These are phyloP conservation scores for Psidium guajava DNA, from an alignment of 345 rosid species.

Conservation along the genomic window DNA sequence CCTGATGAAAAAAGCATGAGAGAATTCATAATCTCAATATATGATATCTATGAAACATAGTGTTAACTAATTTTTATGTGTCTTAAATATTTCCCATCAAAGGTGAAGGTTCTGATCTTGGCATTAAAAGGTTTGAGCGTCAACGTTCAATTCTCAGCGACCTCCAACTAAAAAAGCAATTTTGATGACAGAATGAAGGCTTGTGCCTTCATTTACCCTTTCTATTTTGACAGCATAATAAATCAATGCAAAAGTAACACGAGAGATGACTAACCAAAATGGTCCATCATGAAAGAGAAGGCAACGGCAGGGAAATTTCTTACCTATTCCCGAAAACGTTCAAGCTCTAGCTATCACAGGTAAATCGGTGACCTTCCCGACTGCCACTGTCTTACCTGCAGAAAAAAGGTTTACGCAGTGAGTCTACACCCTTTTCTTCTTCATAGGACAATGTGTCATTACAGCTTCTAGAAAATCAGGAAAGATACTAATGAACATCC, in stretches of 20 bases:
- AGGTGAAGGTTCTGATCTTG: not conserved
- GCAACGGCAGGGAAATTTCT: not conserved
- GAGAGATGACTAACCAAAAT: not conserved
- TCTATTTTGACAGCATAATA: not conserved
- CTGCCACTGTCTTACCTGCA: constrained; percentile 34
- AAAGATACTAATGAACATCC: not conserved
- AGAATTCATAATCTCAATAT: not conserved
- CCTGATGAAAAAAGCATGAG: not conserved
- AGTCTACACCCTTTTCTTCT: not conserved
- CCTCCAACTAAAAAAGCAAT: not conserved
- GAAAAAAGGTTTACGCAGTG: not conserved
- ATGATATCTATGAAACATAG: not conserved
- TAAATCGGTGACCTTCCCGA: constrained; percentile 32
- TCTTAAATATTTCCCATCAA: not conserved
- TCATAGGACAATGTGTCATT: not conserved
- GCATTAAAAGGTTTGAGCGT: not conserved
- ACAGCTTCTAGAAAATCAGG: not conserved
- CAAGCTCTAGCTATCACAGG: constrained; percentile 11
- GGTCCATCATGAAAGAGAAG: not conserved
- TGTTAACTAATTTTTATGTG: not conserved
- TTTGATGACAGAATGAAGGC: not conserved
- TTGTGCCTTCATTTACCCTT: not conserved
- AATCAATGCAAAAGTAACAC: not conserved
- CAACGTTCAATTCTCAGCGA: not conserved
- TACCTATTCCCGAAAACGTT: constrained; percentile 20